Percentiles rank a stretch among this genome's conserved stretches.
Evolutionary conservation across 768 basidiomycete species (phyloP).

Genomic region (Collybia sp.): DNA sequence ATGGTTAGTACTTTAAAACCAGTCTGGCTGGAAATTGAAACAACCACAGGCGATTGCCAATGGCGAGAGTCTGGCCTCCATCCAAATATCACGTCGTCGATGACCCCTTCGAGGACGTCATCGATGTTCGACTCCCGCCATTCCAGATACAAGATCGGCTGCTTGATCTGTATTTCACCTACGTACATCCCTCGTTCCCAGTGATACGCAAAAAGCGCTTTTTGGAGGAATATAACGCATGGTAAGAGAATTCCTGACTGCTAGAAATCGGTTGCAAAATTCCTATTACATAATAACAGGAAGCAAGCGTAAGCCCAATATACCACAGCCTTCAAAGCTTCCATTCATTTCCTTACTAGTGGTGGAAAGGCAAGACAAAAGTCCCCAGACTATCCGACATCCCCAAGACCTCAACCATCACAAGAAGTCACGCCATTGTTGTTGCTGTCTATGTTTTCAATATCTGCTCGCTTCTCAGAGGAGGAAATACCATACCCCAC

Average conservation of each 20-base stretch:
- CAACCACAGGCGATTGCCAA: constrained; percentile 55
- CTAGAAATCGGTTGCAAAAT: background rate
- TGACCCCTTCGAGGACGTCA: constrained; percentile 36
- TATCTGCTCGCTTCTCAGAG: constrained; percentile 69
- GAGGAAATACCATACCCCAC: constrained; percentile 41
- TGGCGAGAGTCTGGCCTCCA: constrained; percentile 73
- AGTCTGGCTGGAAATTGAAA: constrained; percentile 2
- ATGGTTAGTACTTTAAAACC: constrained; percentile 39
- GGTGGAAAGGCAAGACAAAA: constrained; percentile 10
- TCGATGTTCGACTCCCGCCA: constrained; percentile 54
- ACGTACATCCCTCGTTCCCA: constrained; percentile 82
- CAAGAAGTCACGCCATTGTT: constrained; percentile 66
- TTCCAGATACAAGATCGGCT: constrained; percentile 60
- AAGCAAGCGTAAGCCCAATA: constrained; percentile 12
- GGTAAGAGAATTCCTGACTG: constrained; percentile 27
- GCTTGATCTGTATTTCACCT: constrained; percentile 73
- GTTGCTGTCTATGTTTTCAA: constrained; percentile 76
- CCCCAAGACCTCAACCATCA: constrained; percentile 46
- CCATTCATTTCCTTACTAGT: background rate
- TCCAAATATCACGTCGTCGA: constrained; percentile 34
- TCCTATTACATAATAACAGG: constrained; percentile 1
- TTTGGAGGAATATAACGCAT: constrained; percentile 53
- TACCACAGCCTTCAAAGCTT: background rate
- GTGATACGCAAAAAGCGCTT: constrained; percentile 73
- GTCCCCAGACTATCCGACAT: constrained; percentile 22